Percentiles rank a stretch among this genome's conserved stretches.
These are phyloP conservation scores for Suhomyces maxii DNA, from an alignment of 1,139 yeast species.

Conservation along the genomic window DNA sequence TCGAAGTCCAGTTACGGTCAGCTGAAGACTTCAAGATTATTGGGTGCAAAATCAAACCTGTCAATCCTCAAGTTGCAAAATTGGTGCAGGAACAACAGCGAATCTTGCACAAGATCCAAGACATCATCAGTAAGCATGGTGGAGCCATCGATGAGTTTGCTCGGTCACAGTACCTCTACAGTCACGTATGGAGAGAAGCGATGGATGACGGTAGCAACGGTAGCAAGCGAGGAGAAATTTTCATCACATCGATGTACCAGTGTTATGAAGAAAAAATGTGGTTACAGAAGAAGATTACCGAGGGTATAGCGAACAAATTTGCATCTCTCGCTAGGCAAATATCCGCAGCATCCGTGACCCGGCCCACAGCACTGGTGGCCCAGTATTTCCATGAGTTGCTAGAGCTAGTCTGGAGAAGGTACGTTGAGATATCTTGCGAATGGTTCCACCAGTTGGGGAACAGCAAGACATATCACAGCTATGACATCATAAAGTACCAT, in stretches of 20 bases:
- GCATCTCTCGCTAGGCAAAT: too few species aligned
- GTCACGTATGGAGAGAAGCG: constrained; percentile 19
- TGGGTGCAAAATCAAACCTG: constrained; percentile 3
- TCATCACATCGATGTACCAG: constrained; percentile 20
- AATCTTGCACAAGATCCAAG: not conserved
- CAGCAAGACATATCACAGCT: not conserved
- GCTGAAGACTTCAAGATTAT: constrained; percentile 4
- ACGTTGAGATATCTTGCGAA: constrained; percentile 2
- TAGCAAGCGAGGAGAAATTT: not conserved
- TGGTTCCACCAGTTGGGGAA: constrained; percentile 3
- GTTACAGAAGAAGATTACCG: constrained; percentile 8
- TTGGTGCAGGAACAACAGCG: not conserved
- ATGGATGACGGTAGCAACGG: constrained; percentile 12
- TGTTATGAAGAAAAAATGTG: constrained; percentile 19
- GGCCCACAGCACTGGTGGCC: not conserved
- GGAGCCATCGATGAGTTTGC: constrained; percentile 9
- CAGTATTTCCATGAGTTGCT: not conserved
- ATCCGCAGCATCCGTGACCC: not conserved
- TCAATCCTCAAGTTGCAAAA: not conserved
- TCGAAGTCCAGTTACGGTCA: not conserved
- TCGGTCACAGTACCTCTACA: constrained; percentile 16
- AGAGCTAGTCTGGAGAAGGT: constrained; percentile 1
- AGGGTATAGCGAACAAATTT: too few species aligned
- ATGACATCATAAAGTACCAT: constrained; percentile 1
- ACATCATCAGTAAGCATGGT: not conserved